These are phyloP conservation scores for Wallacemonas sp. DNA, from an alignment of 208 protist genomes.

Conservation along the genomic window DNA sequence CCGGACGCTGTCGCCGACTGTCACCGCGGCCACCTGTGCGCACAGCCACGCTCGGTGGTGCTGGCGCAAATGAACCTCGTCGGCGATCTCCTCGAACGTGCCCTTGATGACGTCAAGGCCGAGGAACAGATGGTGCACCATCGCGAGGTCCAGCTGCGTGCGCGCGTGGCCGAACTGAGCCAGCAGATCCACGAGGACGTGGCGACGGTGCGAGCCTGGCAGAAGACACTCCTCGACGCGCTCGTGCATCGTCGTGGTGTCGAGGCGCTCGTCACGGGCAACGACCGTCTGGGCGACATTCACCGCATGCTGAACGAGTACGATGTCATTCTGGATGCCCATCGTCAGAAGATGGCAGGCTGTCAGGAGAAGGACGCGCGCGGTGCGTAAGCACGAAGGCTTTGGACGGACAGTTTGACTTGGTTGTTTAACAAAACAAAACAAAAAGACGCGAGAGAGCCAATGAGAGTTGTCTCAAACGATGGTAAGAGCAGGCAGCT, in stretches of 20 bases:
- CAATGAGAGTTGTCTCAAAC: too few species aligned
- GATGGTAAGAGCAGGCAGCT: too few species aligned
- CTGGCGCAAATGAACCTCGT: conserved; percentile 20
- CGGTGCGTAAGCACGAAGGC: not conserved
- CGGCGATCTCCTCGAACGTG: not conserved
- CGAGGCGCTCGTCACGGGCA: conserved; percentile 48
- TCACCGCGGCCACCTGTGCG: conserved; percentile 38
- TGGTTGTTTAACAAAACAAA: not conserved
- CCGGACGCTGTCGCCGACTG: conserved; percentile 32
- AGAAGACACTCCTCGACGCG: conserved; percentile 56
- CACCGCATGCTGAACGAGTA: conserved; percentile 55
- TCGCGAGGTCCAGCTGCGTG: conserved; percentile 32
- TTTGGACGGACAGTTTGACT: too few species aligned
- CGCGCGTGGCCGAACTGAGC: conserved; percentile 28
- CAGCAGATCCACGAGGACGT: conserved; percentile 22
- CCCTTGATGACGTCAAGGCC: conserved; percentile 10
- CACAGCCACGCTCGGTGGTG: conserved; percentile 14
- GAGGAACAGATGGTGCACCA: conserved; percentile 29
- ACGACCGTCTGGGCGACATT: conserved; percentile 67
- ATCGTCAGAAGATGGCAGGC: conserved; percentile 31
- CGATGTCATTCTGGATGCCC: conserved; percentile 34
- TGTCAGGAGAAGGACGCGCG: not conserved
- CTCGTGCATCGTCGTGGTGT: conserved; percentile 65
- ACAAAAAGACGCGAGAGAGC: not conserved
- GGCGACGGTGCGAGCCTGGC: conserved; percentile 25